These are phyloP conservation scores for Endocarpon pusillum DNA, from an alignment of 495 filamentous ascomycete species.

Conservation along the genomic window DNA sequence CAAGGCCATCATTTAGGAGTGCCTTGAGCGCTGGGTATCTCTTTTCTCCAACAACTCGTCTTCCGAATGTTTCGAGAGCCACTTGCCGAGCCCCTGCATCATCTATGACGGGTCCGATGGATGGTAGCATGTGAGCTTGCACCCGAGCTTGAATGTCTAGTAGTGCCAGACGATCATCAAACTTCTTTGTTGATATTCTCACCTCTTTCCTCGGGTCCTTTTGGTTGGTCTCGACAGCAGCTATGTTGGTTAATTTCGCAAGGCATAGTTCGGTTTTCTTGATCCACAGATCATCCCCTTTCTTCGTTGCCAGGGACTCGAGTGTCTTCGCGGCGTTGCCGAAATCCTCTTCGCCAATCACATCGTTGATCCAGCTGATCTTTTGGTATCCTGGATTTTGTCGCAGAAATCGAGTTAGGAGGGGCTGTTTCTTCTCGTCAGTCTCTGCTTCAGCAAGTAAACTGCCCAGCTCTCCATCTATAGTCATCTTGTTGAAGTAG, in stretches of 20 bases:
- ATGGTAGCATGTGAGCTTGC: neutral
- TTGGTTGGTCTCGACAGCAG: slow-evolving; percentile 26
- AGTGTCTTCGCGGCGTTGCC: slow-evolving; percentile 50
- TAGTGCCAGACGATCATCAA: neutral
- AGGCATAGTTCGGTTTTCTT: slow-evolving; percentile 84
- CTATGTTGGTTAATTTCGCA: slow-evolving; percentile 62
- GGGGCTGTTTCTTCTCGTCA: slow-evolving; percentile 39
- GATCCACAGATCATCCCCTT: slow-evolving; percentile 63
- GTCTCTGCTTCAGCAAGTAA: slow-evolving; percentile 48
- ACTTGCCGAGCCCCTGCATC: neutral
- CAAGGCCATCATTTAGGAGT: neutral
- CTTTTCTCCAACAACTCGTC: neutral
- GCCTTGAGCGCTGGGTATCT: neutral
- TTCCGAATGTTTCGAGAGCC: neutral
- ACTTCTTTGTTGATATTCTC: too few species aligned
- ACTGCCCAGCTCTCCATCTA: slow-evolving; percentile 40
- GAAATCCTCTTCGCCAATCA: slow-evolving; percentile 54
- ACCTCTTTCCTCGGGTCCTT: too few species aligned
- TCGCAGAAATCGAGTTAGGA: slow-evolving; percentile 59
- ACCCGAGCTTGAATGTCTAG: neutral
- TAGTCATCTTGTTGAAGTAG: slow-evolving; percentile 60
- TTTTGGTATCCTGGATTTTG: slow-evolving; percentile 49
- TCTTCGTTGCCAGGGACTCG: slow-evolving; percentile 42
- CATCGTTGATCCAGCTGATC: slow-evolving; percentile 89
- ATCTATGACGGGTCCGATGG: neutral